Conservation (phyloP, 139 green algal genomes). For the Bryopsis sp. region DNA sequence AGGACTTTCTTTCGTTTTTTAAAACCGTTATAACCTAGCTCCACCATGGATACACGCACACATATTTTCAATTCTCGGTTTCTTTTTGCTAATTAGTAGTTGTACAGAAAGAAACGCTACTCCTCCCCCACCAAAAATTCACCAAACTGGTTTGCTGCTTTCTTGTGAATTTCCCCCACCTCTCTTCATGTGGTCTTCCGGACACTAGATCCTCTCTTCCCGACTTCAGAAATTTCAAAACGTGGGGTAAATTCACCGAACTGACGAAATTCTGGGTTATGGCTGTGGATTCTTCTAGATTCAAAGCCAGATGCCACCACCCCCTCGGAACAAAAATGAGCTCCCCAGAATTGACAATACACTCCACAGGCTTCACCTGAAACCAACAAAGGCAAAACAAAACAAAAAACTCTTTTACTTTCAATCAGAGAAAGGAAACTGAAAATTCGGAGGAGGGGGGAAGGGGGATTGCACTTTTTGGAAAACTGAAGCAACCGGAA, state of each 20-base stretch:
- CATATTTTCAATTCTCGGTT: no score
- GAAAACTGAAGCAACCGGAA: not conserved
- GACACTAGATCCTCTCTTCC: slow-evolving; percentile 52
- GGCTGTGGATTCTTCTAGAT: slow-evolving; percentile 68
- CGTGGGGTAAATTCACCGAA: slow-evolving; percentile 42
- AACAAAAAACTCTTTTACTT: not conserved
- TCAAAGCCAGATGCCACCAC: slow-evolving; percentile 87
- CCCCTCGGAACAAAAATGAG: slow-evolving; percentile 78
- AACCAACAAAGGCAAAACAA: not conserved
- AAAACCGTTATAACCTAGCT: no score
- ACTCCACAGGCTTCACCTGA: slow-evolving; percentile 44
- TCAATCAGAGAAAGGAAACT: not conserved
- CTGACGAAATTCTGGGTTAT: slow-evolving; percentile 85
- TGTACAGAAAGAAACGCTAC: no score
- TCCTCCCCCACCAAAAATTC: no score
- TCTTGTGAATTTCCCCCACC: no score
- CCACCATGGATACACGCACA: no score
- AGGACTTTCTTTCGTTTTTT: no score
- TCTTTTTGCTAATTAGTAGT: no score
- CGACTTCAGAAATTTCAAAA: slow-evolving; percentile 56
- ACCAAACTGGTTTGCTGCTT: no score
- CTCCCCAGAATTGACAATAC: slow-evolving; percentile 56
- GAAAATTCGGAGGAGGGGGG: not conserved
- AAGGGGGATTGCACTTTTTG: not conserved
- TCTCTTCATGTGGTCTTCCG: slow-evolving; percentile 41